phyloP scores from a whole-genome alignment of 495 filamentous ascomycete species.

The Penicillium atrosanguineum region DNA sequence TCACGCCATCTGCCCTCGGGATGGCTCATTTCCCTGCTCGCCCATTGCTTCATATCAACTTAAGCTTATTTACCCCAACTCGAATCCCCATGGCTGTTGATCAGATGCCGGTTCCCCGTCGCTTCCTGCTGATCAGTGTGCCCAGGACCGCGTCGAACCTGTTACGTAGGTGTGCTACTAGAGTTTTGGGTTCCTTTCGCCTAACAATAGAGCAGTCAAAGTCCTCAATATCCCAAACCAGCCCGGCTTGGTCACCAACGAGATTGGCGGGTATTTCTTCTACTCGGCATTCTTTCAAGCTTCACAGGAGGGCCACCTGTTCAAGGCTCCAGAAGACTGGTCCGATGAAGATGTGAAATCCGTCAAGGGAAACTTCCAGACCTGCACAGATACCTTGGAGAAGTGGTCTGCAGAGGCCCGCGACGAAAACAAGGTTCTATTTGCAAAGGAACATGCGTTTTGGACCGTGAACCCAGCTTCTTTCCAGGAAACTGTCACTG shows the following conservation, averaged over 20 bases:
- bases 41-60: constrained; percentile 3
- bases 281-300: constrained; percentile 12
- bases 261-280: constrained; percentile 41
- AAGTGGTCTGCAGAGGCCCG: constrained; percentile 22
- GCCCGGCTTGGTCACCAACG: constrained; percentile 28
- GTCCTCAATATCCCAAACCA: constrained; percentile 40
- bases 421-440: constrained; percentile 26
- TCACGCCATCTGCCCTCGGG: constrained; percentile 11
- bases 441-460: constrained; percentile 41
- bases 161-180: constrained; percentile 5
- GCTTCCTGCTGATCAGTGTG: constrained; percentile 25
- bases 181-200: neutral
- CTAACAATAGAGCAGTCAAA: constrained; percentile 9
- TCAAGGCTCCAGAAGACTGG: constrained; percentile 27
- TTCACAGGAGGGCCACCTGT: constrained; percentile 2
- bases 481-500: constrained; percentile 1
- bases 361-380: constrained; percentile 14
- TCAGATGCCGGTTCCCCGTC: neutral
- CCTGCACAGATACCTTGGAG: constrained; percentile 28
- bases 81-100: neutral
- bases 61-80: constrained; percentile 7
- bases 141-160: constrained; percentile 47
- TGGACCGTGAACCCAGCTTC: constrained; percentile 20
- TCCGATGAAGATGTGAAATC: constrained; percentile 15
- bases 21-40: constrained; percentile 1